A percentile compares a stretch with the other conserved stretches of the same genome.
phyloP scores from a whole-genome alignment of 2,329 filamentous ascomycete species.

The Colletotrichum coccodes region DNA sequence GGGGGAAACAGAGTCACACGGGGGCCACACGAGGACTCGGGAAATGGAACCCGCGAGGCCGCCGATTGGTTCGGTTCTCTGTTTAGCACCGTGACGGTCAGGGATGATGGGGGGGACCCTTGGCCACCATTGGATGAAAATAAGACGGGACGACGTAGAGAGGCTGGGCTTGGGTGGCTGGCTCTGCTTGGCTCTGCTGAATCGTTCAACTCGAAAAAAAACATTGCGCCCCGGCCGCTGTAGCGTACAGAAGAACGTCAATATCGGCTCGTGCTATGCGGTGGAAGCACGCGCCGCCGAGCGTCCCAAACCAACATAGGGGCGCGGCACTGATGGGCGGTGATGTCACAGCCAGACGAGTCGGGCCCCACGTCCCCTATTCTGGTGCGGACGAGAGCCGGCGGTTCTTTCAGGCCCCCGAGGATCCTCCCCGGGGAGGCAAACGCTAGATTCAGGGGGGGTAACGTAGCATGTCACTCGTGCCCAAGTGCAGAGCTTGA shows the following conservation, averaged over 20 bases:
- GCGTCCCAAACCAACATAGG: neutral
- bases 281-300: neutral
- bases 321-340: conserved; percentile 2
- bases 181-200: conserved; percentile 1
- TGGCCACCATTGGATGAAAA: neutral
- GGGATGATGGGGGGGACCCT: neutral
- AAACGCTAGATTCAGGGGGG: conserved; percentile 13
- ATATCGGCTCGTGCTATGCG: neutral
- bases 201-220: neutral
- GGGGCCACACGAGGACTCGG: conserved; percentile 1
- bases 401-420: neutral
- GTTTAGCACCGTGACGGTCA: neutral
- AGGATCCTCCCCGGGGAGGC: neutral
- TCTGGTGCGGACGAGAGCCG: neutral
- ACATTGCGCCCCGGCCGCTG: neutral
- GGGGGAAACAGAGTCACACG: neutral
- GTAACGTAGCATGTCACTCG: conserved; percentile 19
- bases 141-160: neutral
- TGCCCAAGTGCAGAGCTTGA: neutral
- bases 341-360: conserved; percentile 23
- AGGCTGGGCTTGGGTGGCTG: neutral
- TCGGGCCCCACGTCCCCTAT: conserved; percentile 16
- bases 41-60: neutral
- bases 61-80: conserved; percentile 14
- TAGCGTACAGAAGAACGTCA: neutral